Conservation (phyloP, 352 stramenopile genomes). For the Globisporangium camurandrum region DNA sequence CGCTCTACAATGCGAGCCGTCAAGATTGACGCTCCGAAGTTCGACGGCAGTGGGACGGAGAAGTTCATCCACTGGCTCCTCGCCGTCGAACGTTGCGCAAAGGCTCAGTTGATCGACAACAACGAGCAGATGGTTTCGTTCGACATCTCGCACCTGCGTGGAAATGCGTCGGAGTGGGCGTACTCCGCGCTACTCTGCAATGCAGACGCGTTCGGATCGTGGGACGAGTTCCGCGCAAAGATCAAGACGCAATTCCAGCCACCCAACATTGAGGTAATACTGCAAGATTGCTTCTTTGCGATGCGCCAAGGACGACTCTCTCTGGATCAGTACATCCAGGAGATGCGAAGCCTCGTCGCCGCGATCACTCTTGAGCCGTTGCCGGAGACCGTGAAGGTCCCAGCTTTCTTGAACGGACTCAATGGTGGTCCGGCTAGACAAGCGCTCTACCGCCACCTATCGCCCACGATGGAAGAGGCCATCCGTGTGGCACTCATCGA, state of each 20-base stretch:
- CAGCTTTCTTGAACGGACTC: constrained; percentile 3
- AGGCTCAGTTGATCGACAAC: background rate
- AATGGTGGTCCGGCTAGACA: background rate
- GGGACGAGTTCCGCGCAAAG: background rate
- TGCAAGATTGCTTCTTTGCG: background rate
- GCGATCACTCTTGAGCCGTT: constrained; percentile 3
- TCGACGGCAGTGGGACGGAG: background rate
- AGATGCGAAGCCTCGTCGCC: background rate
- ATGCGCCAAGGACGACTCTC: background rate
- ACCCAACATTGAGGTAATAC: background rate
- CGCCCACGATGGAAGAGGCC: constrained; percentile 1
- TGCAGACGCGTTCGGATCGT: background rate
- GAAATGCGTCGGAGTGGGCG: background rate
- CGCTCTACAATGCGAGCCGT: background rate
- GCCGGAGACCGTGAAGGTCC: constrained; percentile 3
- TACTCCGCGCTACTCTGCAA: background rate
- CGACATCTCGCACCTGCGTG: background rate
- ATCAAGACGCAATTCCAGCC: background rate
- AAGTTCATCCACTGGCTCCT: background rate
- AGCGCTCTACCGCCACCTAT: background rate
- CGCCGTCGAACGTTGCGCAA: background rate
- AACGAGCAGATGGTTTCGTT: background rate
- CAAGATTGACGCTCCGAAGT: background rate
- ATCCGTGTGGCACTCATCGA: constrained; percentile 1
- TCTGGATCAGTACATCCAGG: background rate